Evolutionary conservation across 169 alveolate genomes (phyloP), one percentile per base, ranked within the genome.

Genomic region (Neospora caninum): DNA sequence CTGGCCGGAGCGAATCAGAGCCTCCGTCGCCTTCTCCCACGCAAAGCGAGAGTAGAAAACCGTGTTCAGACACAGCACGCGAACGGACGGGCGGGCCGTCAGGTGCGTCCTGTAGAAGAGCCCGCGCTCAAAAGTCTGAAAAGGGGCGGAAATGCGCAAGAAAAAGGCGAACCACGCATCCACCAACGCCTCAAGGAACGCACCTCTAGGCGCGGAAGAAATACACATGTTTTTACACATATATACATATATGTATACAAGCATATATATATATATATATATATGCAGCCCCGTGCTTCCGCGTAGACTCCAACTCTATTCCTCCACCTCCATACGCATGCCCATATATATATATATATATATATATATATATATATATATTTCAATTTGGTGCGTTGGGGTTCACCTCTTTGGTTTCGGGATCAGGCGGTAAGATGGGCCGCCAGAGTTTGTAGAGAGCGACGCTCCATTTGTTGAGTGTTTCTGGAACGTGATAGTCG

Each of bases 101-200:
- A 73, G 84, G 84, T 43, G 39, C 27, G 84, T 73, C 16, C 49
- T 2, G 84, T 73, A 73, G 20, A 34, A 73, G 0, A 73, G n/a
- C 0, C 84, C 84, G 45, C 84, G 84, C 84, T 73, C 84, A n/a
- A 73, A 73, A 27, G 84, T 73, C 84, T 73, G 42, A 31, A 22
- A n/a, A 31, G n/a, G 80, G 29, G 10, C 80, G 34, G 18, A 25
- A 69, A n/a, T n/a, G n/a, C n/a, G n/a, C 31, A 20, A 6, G 80
- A 69, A 25, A 10, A 4, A 7, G 34, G 29, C 80, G 18, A 4
- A n/a, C 36, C 41, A 49, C 58, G 13, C 13, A 49, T 13, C 4
- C 22, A 49, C 58, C 4, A 7, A 13, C 13, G 58, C 4, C 22
- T 49, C 58, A 7, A 13, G 9, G 43, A 31, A 31, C 22, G 20